Evolutionary conservation across 164 flowering plant species (phyloP).

Genomic region (Echeveria elegans): DNA sequence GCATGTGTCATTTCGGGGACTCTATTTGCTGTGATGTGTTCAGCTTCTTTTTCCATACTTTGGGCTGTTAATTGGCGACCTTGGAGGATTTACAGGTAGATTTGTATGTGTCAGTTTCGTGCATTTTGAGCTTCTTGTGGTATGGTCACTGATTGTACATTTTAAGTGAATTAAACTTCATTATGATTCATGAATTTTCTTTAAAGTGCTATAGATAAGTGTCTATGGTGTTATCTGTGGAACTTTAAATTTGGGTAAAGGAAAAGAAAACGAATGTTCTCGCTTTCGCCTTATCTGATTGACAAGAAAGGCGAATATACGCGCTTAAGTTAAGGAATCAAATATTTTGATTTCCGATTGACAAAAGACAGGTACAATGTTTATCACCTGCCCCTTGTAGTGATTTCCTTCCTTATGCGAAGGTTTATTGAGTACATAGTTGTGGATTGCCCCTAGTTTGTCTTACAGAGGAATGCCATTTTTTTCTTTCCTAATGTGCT

Average conservation of each 20-base stretch:
- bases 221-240: too few species aligned
- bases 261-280: not conserved
- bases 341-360: not conserved
- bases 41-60: conserved; percentile 60
- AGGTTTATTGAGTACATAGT: too few species aligned
- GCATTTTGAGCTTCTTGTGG: not conserved
- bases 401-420: too few species aligned
- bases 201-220: not conserved
- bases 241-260: not conserved
- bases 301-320: not conserved
- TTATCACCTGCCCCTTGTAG: too few species aligned
- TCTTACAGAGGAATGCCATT: too few species aligned
- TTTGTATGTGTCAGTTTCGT: not conserved
- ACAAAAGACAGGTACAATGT: too few species aligned
- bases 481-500: too few species aligned
- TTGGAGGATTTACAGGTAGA: conserved; percentile 94
- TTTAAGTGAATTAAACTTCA: not conserved
- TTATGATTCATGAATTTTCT: not conserved
- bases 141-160: too few species aligned
- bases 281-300: not conserved
- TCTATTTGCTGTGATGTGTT: conserved; percentile 63
- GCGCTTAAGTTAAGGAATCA: not conserved
- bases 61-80: conserved; percentile 99
- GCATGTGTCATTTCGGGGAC: conserved; percentile 71
- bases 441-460: too few species aligned